These are phyloP conservation scores for Amylocarpus encephaloides DNA, from an alignment of 2,329 filamentous ascomycete species.

Conservation along the genomic window DNA sequence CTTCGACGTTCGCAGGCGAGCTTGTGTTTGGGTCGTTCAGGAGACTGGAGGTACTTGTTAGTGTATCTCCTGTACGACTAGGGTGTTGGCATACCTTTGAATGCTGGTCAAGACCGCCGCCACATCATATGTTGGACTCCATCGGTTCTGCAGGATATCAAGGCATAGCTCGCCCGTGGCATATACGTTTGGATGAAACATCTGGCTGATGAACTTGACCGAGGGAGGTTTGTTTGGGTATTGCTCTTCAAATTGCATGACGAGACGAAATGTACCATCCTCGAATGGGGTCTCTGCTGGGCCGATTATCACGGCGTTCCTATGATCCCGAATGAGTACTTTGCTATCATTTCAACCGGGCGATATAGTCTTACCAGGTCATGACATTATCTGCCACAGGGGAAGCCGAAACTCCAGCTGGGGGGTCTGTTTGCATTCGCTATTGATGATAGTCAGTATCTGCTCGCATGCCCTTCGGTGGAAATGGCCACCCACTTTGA, in stretches of 20 bases:
- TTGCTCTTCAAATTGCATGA: constrained; percentile 99
- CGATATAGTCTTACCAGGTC: constrained; percentile 62
- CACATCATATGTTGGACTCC: constrained; percentile 98
- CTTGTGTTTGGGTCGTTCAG: constrained; percentile 99
- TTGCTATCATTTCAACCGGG: too few species aligned
- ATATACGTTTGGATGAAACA: constrained; percentile 99
- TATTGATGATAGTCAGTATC: constrained; percentile 35
- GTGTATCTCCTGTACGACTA: not conserved
- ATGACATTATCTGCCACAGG: constrained; percentile 95
- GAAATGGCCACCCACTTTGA: constrained; percentile 65
- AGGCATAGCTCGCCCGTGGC: constrained; percentile 93
- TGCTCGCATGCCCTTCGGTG: constrained; percentile 14
- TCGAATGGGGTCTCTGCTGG: constrained; percentile 96
- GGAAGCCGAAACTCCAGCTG: constrained; percentile 91
- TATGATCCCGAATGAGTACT: constrained; percentile 34
- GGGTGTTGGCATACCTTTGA: constrained; percentile 61
- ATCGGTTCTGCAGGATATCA: constrained; percentile 94
- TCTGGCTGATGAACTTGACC: constrained; percentile 97
- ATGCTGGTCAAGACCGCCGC: constrained; percentile 96
- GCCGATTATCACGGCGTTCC: constrained; percentile 98
- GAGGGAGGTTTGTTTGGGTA: constrained; percentile 97
- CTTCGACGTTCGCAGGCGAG: constrained; percentile 94
- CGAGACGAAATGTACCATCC: constrained; percentile 92
- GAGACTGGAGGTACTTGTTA: constrained; percentile 49
- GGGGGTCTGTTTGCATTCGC: constrained; percentile 99